These are phyloP conservation scores for Termitomyces eurrhizus DNA, from an alignment of 768 basidiomycete genomes.

Conservation along the genomic window DNA sequence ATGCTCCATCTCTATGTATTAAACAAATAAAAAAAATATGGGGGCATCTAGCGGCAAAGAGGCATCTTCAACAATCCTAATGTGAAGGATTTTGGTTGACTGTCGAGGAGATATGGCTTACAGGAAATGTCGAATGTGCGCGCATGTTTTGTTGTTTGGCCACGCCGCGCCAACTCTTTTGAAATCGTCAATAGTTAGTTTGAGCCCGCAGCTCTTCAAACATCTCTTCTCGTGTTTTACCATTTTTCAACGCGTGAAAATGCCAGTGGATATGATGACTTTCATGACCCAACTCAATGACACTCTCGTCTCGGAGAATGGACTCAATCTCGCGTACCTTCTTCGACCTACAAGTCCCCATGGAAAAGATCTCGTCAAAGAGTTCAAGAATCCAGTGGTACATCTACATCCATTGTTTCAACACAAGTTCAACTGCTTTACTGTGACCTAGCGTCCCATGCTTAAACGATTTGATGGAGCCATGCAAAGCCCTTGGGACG, in stretches of 20 bases:
- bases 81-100: no score
- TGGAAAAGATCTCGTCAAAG: constrained; percentile 71
- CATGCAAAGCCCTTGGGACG: constrained; percentile 78
- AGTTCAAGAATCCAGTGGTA: constrained; percentile 57
- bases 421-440: not conserved
- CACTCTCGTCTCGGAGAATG: constrained; percentile 58
- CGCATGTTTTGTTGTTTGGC: no score
- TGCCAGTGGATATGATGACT: constrained; percentile 55
- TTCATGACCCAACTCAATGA: constrained; percentile 60
- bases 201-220: not conserved
- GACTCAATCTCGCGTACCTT: constrained; percentile 68
- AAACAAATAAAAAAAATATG: no score
- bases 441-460: constrained; percentile 27
- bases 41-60: no score
- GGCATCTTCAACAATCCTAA: no score
- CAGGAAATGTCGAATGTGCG: no score
- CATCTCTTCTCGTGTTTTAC: not conserved
- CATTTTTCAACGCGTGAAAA: constrained; percentile 12
- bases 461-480: constrained; percentile 53
- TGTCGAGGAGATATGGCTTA: no score
- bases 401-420: constrained; percentile 13
- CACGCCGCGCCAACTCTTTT: no score
- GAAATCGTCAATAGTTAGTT: no score
- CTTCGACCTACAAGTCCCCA: constrained; percentile 74
- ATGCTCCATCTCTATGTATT: no score